Percentiles rank a stretch among this genome's conserved stretches.
Conservation (phyloP, 345 rosid species). For the Aquilaria yunnanensis region DNA sequence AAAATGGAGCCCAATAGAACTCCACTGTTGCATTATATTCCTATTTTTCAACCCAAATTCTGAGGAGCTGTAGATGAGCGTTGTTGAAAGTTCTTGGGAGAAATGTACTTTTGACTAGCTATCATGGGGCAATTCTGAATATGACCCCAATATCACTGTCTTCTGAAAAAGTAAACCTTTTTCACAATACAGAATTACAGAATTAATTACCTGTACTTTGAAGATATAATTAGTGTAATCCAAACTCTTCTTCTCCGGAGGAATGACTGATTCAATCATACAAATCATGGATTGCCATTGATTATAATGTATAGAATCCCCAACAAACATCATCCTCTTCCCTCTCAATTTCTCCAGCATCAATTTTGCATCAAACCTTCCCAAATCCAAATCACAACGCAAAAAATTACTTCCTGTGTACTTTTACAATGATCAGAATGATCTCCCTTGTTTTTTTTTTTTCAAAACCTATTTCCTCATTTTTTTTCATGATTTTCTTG, state of each 20-base stretch:
- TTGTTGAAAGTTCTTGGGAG: too few species aligned
- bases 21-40: slow-evolving; percentile 46
- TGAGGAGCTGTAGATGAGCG: too few species aligned
- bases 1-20: slow-evolving; percentile 62
- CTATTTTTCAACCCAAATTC: slow-evolving; percentile 15
- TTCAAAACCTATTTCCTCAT: neutral
- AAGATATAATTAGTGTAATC: slow-evolving; percentile 32
- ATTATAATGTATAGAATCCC: slow-evolving; percentile 58
- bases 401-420: neutral
- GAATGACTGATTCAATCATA: slow-evolving; percentile 43
- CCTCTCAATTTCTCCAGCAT: slow-evolving; percentile 51
- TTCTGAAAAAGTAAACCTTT: too few species aligned
- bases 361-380: slow-evolving; percentile 44
- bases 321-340: slow-evolving; percentile 62
- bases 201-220: slow-evolving; percentile 30
- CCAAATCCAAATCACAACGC: neutral
- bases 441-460: neutral
- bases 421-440: neutral
- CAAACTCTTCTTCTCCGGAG: slow-evolving; percentile 31
- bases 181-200: too few species aligned
- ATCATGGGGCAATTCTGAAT: too few species aligned
- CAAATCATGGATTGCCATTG: slow-evolving; percentile 75
- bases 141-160: too few species aligned
- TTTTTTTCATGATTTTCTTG: neutral
- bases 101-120: too few species aligned